A percentile compares a stretch with the other conserved stretches of the same genome.
These are phyloP conservation scores for Flaveria floridana DNA, from an alignment of 140 eudicot species.

Conservation along the genomic window DNA sequence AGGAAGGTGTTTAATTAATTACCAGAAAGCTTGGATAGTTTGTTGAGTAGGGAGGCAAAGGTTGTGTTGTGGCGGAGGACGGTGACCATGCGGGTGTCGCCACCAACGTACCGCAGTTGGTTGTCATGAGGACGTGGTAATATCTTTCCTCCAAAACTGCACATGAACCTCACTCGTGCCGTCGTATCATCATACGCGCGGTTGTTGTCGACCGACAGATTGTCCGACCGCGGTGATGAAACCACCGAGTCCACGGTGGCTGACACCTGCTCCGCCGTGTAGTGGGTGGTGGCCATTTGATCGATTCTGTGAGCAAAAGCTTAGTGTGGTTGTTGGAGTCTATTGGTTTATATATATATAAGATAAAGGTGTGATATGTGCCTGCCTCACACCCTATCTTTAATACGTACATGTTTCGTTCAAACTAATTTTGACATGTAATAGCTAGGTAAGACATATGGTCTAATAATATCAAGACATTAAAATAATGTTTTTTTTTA, in stretches of 20 bases:
- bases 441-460: too few species aligned
- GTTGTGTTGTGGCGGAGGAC: slow-evolving; percentile 64
- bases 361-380: too few species aligned
- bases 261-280: slow-evolving; percentile 32
- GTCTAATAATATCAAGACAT: too few species aligned
- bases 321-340: too few species aligned
- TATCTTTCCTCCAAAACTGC: slow-evolving; percentile 93
- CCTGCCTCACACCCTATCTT: too few species aligned
- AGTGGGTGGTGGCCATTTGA: slow-evolving; percentile 33
- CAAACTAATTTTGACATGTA: too few species aligned
- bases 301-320: slow-evolving; percentile 36
- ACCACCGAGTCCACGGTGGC: slow-evolving; percentile 44
- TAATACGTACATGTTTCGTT: too few species aligned
- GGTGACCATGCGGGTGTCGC: slow-evolving; percentile 87
- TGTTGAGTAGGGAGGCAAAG: slow-evolving; percentile 52
- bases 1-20: neutral
- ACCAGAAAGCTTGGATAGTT: slow-evolving; percentile 61
- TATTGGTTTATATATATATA: too few species aligned
- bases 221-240: slow-evolving; percentile 61
- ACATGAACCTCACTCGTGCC: slow-evolving; percentile 70
- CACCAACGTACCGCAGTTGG: slow-evolving; percentile 94
- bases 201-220: slow-evolving; percentile 21
- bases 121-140: slow-evolving; percentile 92
- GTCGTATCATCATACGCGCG: slow-evolving; percentile 30
- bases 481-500: too few species aligned